phyloP scores from a whole-genome alignment of 192 early-diverging fungal genomes.

The Phycomyces blakesleeanus region DNA sequence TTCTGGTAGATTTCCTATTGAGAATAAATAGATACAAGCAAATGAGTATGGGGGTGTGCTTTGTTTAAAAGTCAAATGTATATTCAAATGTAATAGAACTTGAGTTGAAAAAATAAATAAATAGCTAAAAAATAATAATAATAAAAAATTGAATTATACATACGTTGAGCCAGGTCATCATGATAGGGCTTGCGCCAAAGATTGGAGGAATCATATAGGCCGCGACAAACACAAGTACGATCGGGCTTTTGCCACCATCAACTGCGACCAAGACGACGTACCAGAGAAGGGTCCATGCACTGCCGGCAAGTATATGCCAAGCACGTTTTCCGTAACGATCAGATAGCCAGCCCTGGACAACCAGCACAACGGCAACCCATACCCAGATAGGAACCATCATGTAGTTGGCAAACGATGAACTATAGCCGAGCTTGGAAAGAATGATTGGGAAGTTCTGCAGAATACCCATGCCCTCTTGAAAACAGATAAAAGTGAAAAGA shows the following conservation, averaged over 20 bases:
- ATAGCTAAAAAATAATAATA: not conserved
- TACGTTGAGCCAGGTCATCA: slow-evolving; percentile 27
- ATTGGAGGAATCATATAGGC: slow-evolving; percentile 21
- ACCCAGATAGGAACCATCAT: slow-evolving; percentile 39
- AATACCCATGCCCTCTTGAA: slow-evolving; percentile 28
- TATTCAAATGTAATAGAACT: no score
- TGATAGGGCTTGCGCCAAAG: slow-evolving; percentile 21
- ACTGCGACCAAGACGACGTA: slow-evolving; percentile 25
- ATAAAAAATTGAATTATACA: not conserved
- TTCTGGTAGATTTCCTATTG: slow-evolving; percentile 20
- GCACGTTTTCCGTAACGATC: slow-evolving; percentile 9
- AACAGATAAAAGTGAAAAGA: slow-evolving; percentile 12
- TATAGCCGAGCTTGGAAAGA: slow-evolving; percentile 37
- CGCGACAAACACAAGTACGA: slow-evolving; percentile 16
- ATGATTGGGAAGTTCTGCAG: slow-evolving; percentile 38
- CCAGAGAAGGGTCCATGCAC: slow-evolving; percentile 12
- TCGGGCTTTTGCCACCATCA: slow-evolving; percentile 19
- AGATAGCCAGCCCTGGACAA: slow-evolving; percentile 23
- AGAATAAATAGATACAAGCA: no score
- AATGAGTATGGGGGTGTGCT: no score
- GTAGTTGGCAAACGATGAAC: slow-evolving; percentile 34
- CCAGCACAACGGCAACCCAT: slow-evolving; percentile 18
- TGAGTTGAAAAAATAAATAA: not conserved
- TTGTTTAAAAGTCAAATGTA: no score
- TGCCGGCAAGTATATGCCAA: slow-evolving; percentile 16